Percentiles rank a stretch among this genome's conserved stretches.
These are phyloP conservation scores for Mycena citricolor DNA, from an alignment of 1,284 basidiomycete species.

Conservation along the genomic window DNA sequence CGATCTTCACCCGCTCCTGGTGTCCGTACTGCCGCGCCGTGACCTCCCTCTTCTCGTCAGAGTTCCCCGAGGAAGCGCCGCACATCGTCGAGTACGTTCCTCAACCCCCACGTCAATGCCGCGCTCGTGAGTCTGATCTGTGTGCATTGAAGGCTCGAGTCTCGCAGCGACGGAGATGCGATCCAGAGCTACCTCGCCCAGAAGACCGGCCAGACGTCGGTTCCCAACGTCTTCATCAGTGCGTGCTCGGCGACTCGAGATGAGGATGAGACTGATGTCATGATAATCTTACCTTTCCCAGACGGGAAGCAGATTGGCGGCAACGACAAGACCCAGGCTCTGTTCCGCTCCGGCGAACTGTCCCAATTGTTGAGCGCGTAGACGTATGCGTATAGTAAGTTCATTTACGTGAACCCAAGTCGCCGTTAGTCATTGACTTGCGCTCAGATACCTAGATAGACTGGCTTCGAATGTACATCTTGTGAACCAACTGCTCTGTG, in stretches of 20 bases:
- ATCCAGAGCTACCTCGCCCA: slow-evolving; percentile 60
- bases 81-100: slow-evolving; percentile 58
- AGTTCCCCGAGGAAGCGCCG: slow-evolving; percentile 50
- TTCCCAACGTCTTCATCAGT: slow-evolving; percentile 73
- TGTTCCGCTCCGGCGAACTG: slow-evolving; percentile 37
- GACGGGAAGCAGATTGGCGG: slow-evolving; percentile 61
- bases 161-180: slow-evolving; percentile 49
- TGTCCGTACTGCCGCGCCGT: slow-evolving; percentile 63
- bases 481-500: too few species aligned
- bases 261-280: background rate
- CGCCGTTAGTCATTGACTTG: too few species aligned
- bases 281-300: slow-evolving; percentile 30
- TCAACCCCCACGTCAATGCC: background rate
- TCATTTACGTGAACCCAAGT: too few species aligned
- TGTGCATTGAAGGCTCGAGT: slow-evolving; percentile 35
- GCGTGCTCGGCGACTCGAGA: slow-evolving; percentile 28
- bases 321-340: slow-evolving; percentile 39
- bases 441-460: too few species aligned
- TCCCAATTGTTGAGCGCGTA: slow-evolving; percentile 16
- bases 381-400: too few species aligned
- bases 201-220: slow-evolving; percentile 62
- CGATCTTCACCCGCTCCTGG: slow-evolving; percentile 69
- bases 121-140: background rate
- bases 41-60: slow-evolving; percentile 51
- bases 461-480: too few species aligned